Base-by-base conservation (phyloP, 2,329 filamentous ascomycete genomes). In the Colletotrichum falcatum region DNA sequence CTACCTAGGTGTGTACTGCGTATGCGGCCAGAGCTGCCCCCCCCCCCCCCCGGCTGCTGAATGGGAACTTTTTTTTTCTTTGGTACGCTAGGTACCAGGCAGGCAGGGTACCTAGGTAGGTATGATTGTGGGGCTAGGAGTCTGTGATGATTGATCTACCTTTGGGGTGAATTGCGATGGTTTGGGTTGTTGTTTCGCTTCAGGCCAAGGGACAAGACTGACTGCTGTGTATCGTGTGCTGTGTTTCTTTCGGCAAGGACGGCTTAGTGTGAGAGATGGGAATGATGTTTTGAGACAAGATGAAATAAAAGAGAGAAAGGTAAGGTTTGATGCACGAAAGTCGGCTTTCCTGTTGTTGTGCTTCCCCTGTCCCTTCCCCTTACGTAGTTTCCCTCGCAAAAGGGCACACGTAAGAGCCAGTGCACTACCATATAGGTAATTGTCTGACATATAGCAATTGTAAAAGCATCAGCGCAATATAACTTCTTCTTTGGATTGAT, bases 161-260 rank as follows among this genome's bases (percentile, higher is more conserved):
- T 71, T 71, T 46, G 67, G 68, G 56, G 68, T 68, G 68, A 51
- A 71, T 63, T 35, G 67, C 63, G 65, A 68, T 68, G 42, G 68
- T 59, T 51, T 51, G 35, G 68, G 53, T 54, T 51, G 16, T 35
- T 33, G 53, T 39, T 63, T 33, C 54, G 68, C 64, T 71, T 71
- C 68, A 68, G 65, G 44, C 51, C 30, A 20, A n/a, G 42, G 28
- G 12, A 35, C 28, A 46, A 46, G 28, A 33, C n/a, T n/a, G 20
- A 20, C 35, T 35, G 9, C 8, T 23, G 20, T 6, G n/a, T 20
- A 7, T 18, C 2, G 18, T 44, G 20, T n/a, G 42, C 3, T 46
- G 8, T 46, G 5, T 46, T 12, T 28, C 3, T 55, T 26, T 14
- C 23, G 11, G n/a, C 9, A 12, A 48, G 2, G 12, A 7, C 23